A percentile compares a stretch with the other conserved stretches of the same genome.
These are phyloP conservation scores for Leptomonas pyrrhocoris DNA, from an alignment of 208 protist species.

Conservation along the genomic window DNA sequence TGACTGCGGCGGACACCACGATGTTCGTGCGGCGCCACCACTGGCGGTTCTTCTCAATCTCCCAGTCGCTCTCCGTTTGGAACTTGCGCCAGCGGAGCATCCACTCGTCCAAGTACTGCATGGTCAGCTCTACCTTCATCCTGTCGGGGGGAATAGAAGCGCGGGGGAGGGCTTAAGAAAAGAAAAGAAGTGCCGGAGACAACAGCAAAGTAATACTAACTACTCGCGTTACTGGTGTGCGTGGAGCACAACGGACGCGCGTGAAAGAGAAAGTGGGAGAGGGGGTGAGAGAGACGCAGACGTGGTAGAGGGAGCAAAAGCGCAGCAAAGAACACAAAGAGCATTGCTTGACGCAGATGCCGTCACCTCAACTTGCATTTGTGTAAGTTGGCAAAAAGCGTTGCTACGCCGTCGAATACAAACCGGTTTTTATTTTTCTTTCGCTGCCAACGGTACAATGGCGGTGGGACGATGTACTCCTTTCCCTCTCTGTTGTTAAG, in stretches of 20 bases:
- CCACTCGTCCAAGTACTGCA: slow-evolving; percentile 92
- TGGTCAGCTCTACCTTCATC: slow-evolving; percentile 85
- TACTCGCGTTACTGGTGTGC: background rate
- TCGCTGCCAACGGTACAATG: no score
- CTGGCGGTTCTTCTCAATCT: slow-evolving; percentile 87
- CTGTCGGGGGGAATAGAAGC: slow-evolving; percentile 10
- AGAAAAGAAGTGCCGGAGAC: slow-evolving; percentile 7
- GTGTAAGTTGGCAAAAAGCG: no score
- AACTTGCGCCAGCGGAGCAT: slow-evolving; percentile 92
- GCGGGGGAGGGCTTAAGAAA: slow-evolving; percentile 17
- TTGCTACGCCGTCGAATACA: no score
- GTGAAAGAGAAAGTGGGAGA: slow-evolving; percentile 7
- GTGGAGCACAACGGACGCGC: background rate
- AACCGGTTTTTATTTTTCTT: no score
- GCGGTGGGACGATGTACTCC: no score
- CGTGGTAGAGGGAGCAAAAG: background rate
- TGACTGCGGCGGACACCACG: slow-evolving; percentile 43
- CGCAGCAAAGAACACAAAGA: background rate
- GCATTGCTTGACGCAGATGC: no score
- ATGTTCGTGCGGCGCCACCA: slow-evolving; percentile 82
- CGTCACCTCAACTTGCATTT: no score
- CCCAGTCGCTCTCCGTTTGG: slow-evolving; percentile 90
- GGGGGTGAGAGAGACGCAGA: slow-evolving; percentile 11
- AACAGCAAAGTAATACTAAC: background rate
- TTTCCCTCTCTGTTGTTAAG: no score